Evolutionary conservation across 176 grass and related monocot species (phyloP).

Genomic region (Aechmea fasciata): DNA sequence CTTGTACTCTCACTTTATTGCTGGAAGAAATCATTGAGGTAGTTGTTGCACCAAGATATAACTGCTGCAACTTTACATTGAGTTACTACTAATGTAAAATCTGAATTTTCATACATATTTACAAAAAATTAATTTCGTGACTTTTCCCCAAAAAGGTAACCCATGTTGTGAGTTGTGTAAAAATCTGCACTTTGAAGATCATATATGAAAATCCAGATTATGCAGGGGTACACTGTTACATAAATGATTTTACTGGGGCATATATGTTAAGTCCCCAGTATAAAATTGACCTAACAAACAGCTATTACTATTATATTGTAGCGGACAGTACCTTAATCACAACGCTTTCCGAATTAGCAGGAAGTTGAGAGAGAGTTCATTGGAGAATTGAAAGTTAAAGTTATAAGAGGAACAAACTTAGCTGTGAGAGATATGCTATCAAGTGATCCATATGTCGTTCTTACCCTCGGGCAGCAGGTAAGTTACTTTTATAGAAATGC

Average conservation of each 20-base stretch:
- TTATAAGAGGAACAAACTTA: slow-evolving; percentile 73
- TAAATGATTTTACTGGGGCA: too few relatives aligned
- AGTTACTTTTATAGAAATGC: not conserved
- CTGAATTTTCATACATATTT: too few relatives aligned
- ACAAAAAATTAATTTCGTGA: too few relatives aligned
- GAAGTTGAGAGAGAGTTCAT: slow-evolving; percentile 73
- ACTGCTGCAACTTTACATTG: not conserved
- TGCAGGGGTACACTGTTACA: too few relatives aligned
- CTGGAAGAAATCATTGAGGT: slow-evolving; percentile 20
- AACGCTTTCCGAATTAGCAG: slow-evolving; percentile 34
- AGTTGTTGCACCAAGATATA: not conserved
- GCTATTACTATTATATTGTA: not conserved
- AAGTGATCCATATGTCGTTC: slow-evolving; percentile 94
- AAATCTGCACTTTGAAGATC: too few relatives aligned
- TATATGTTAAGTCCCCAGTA: too few relatives aligned
- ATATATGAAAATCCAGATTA: too few relatives aligned
- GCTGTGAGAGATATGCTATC: slow-evolving; percentile 87
- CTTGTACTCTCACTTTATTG: not conserved
- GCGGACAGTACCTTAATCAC: not conserved
- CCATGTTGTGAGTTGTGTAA: too few relatives aligned
- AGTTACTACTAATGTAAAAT: too few relatives aligned
- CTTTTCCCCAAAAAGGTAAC: too few relatives aligned
- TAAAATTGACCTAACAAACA: too few relatives aligned
- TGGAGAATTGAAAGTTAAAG: slow-evolving; percentile 67
- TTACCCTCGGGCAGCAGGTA: slow-evolving; percentile 70